A percentile compares a stretch with the other conserved stretches of the same genome.
Conservation (phyloP, 495 filamentous ascomycete genomes). For the Aspergillus avenaceus region DNA sequence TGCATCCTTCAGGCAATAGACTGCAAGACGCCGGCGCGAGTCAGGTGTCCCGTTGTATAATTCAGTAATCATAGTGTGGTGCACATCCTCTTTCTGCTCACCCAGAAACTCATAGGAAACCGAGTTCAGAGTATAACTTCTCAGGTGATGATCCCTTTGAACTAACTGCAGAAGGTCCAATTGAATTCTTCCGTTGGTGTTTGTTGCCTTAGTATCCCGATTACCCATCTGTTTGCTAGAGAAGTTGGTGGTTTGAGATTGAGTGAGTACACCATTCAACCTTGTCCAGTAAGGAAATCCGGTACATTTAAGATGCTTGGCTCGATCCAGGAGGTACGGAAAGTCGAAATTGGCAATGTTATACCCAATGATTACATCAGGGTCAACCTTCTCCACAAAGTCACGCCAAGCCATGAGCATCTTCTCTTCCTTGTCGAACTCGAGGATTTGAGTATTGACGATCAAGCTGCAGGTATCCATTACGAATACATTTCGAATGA, state of each 20-base stretch:
- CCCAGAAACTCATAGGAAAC: constrained; percentile 95
- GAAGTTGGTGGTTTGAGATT: constrained; percentile 73
- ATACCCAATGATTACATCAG: constrained; percentile 98
- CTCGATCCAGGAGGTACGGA: constrained; percentile 89
- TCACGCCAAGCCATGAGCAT: constrained; percentile 89
- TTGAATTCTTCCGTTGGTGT: constrained; percentile 90
- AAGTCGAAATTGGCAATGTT: constrained; percentile 99
- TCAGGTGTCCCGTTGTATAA: constrained; percentile 93
- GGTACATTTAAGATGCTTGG: constrained; percentile 70
- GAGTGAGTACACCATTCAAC: constrained; percentile 58
- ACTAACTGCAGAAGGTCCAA: constrained; percentile 90
- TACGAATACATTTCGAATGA: constrained; percentile 94
- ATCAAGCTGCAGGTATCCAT: constrained; percentile 86
- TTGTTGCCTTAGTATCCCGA: constrained; percentile 87
- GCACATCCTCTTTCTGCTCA: constrained; percentile 98
- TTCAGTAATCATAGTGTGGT: constrained; percentile 98
- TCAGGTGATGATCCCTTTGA: constrained; percentile 88
- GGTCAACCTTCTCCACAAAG: constrained; percentile 88
- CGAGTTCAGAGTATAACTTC: constrained; percentile 96
- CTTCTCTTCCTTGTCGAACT: constrained; percentile 71
- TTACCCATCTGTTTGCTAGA: constrained; percentile 99
- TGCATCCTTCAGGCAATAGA: constrained; percentile 98
- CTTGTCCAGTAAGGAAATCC: constrained; percentile 85
- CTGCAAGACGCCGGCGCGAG: constrained; percentile 80
- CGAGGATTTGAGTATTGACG: constrained; percentile 88